Conservation (phyloP, 106 monocot genomes). For the Platanthera guangdongensis region DNA sequence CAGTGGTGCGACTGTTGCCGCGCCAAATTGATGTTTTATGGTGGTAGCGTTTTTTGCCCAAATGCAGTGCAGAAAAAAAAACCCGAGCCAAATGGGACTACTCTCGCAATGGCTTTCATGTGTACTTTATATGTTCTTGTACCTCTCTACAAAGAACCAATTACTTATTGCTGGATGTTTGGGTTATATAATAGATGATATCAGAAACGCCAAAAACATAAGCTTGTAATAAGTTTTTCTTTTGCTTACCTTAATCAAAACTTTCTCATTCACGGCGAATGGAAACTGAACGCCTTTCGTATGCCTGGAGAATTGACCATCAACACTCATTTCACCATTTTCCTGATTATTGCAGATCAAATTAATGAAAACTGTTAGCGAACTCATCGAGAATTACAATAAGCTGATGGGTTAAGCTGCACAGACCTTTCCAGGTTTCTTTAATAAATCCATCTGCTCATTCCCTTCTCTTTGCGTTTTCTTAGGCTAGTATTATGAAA, state of each 20-base stretch:
- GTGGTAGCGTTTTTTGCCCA: no score
- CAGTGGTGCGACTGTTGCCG: no score
- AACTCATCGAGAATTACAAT: not conserved
- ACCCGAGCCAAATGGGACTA: no score
- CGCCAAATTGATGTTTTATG: no score
- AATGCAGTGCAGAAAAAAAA: no score
- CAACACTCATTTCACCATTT: conserved; percentile 50
- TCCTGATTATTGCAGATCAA: conserved; percentile 34
- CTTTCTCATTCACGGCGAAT: conserved; percentile 72
- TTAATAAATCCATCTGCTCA: conserved; percentile 29
- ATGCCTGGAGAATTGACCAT: conserved; percentile 41
- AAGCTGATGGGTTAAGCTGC: not conserved
- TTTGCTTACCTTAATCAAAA: conserved; percentile 57
- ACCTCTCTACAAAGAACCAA: no score
- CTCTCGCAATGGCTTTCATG: no score
- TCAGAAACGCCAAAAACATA: no score
- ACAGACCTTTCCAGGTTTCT: conserved; percentile 32
- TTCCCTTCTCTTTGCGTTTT: conserved; percentile 71
- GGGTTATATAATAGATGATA: no score
- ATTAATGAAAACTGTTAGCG: not conserved
- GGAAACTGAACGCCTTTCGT: conserved; percentile 74
- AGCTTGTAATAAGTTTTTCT: not conserved
- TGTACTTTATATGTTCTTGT: no score
- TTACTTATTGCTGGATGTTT: no score
- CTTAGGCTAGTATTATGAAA: conserved; percentile 63